Evolutionary conservation across 768 basidiomycete genomes (phyloP), one percentile per base, ranked within the genome.

Genomic region (Leccinum incarnatum): DNA sequence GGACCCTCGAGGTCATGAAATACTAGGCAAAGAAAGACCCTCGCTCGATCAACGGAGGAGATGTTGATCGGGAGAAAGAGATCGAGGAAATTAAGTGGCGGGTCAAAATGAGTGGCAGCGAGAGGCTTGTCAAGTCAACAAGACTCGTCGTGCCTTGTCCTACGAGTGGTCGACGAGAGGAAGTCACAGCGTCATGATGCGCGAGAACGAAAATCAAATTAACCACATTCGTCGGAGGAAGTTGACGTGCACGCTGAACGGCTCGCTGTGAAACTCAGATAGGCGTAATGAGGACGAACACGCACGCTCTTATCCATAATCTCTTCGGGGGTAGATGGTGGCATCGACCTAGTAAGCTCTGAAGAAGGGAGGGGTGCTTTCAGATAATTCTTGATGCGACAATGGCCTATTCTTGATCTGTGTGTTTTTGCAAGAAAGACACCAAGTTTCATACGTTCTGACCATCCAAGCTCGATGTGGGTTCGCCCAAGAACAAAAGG

Each of bases 141-240:
- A 61, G 48, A 32, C 25, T 27, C 25, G 58, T 27, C 27, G 58
- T 37, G 57, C 59, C 53, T 37, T 58, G 60, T 54, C 50, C 46
- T 51, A n/a, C 3, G 4, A 60, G 12, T 29, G 27, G n/a, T 7
- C 21, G 19, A 46, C 25, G 12, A 34, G 34, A 51, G 8, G n/a
- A 32, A 79, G 83, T 69, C 74, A 93, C 91, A 30, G 84, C 81
- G 50, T 88, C 85, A 65, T 92, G 88, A 65, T 86, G 88, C 29
- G 89, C 82, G 49, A 95, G 79, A 47, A 93, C 84, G 68, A 95
- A 95, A 48, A 95, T 82, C 49, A 93, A 77, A 70, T 95, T 93
- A 56, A 92, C 88, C n/a, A 95, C 81, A 61, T 87, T 93, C 11
- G 93, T 95, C 10, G 92, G 86, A 50, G 94, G 94, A 27, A 80